Base-by-base conservation (phyloP, 2,329 filamentous ascomycete species). In the Sphaceloma murrayae region DNA sequence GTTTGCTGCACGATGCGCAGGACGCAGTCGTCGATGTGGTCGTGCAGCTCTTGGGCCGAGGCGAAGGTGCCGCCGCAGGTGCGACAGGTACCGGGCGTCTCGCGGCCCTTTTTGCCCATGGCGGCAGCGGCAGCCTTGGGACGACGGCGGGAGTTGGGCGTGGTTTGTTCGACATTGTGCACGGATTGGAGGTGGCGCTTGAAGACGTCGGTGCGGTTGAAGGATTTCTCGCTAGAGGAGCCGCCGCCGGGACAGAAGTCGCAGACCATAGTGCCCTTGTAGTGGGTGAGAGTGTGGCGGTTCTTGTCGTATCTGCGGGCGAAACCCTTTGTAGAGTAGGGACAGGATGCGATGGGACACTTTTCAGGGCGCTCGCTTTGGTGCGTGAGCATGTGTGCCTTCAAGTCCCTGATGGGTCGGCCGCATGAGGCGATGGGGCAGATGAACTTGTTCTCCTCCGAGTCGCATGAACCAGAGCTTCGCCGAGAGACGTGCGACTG, bases 241-340 rank as follows among this genome's bases (percentile, higher is more conserved):
- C 88, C 88, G 19, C 85, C 86, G 24, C 86, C 85, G 1, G 87
- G 85, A 56, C 88, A 94, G 68, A 94, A 95, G 21, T 86, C 87
- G 59, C 88, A 95, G 17, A 94, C 85, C 88, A 94, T 94, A 38
- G 85, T 94, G 30, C 88, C 88, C 67, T 94, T 94, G 74, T 94
- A 95, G 62, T 95, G 88, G 4, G 88, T 95, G 50, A 94, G 66
- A 4, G 87, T 94, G 62, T 95, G 88, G 33, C 88, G 73, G 66
- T 94, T 94, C 73, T 94, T 94, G 70, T 95, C 88, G 61, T 95
- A 95, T 66, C 94, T 94, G 55, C 88, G 75, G 8, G 88, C 87
- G 58, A 95, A 95, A 3, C 88, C 88, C 66, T 94, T 94, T 58
- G 75, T 69, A 67, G 94, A 82, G 65, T 94, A 95, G 57, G 94